Evolutionary conservation across 1,284 basidiomycete genomes (phyloP), one percentile per base, ranked within the genome.

Genomic region (Cronartium ribicola): DNA sequence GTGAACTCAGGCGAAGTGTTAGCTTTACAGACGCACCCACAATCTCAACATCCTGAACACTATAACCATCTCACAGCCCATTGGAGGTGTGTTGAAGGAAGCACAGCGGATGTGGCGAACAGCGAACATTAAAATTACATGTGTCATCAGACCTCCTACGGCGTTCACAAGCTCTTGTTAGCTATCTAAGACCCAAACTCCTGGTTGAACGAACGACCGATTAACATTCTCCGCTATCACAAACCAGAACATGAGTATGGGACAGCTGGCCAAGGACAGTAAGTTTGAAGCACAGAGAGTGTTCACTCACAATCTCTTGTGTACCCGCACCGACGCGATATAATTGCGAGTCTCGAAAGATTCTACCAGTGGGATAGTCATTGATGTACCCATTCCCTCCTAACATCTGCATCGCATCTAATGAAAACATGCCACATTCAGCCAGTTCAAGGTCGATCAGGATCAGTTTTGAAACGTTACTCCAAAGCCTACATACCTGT

Each of bases 311-410:
- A 48, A 73, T 73, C 66, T 75, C 77, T 57, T 79, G 78, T 14
- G 92, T 93, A 13, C 92, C 92, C 17, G 92, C 92, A 37, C 92
- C 92, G 75, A 95, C 92, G 20, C 91, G 88, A 80, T 95, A 95
- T 61, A 95, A 82, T 76, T 91, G 84, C 17, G 92, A 85, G 80
- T 95, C 92, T 55, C 92, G 87, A 67, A 95, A 82, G 77, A 94
- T 87, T 43, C 92, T 88, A 20, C 91, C 93, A 77, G 89, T 87
- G 6, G 91, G 90, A 79, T 94, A 96, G 76, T 95, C 92, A 59
- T 94, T 92, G 80, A 94, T 92, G 80, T 94, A 94, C 6, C 92
- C 92, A 80, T 94, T 94, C 5, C 92, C 92, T 75, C 92, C 92
- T 69, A 94, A 84, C 80, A 90, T 92, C 79, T 95, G 92, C 88